phyloP scores from a whole-genome alignment of 805 yeast species.

The Candida maesae region DNA sequence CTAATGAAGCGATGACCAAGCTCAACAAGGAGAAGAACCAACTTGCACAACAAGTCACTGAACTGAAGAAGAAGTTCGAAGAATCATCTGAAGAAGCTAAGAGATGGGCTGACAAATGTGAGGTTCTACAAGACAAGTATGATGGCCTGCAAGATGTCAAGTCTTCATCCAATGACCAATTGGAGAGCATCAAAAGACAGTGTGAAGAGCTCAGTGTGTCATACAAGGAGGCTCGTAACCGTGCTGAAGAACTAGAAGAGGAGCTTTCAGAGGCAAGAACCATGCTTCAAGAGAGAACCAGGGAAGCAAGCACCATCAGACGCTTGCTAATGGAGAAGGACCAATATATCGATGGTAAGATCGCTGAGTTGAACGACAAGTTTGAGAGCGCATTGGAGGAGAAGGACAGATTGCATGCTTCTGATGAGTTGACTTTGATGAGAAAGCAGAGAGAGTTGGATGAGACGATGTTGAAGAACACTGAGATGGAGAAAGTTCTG shows the following conservation, averaged over 20 bases:
- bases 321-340: conserved; percentile 67
- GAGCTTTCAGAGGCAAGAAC: conserved; percentile 75
- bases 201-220: conserved; percentile 69
- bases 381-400: conserved; percentile 54
- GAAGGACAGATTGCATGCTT: conserved; percentile 54
- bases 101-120: conserved; percentile 37
- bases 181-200: conserved; percentile 55
- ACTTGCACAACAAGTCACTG: conserved; percentile 35
- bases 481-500: conserved; percentile 36
- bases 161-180: conserved; percentile 36
- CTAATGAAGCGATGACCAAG: conserved; percentile 30
- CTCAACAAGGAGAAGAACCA: conserved; percentile 35
- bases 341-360: conserved; percentile 45
- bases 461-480: conserved; percentile 45
- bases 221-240: conserved; percentile 56
- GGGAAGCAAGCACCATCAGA: conserved; percentile 74
- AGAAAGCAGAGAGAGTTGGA: conserved; percentile 65
- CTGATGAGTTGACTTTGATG: conserved; percentile 43
- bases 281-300: conserved; percentile 71
- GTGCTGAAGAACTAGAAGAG: conserved; percentile 68
- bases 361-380: conserved; percentile 54
- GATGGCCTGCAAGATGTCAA: conserved; percentile 35
- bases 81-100: conserved; percentile 37
- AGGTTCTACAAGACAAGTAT: conserved; percentile 36
- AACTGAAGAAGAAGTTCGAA: conserved; percentile 34